Percentiles rank a stretch among this genome's conserved stretches.
Evolutionary conservation across 192 early-diverging fungal species (phyloP).

Genomic region (Entrophospora sp.): DNA sequence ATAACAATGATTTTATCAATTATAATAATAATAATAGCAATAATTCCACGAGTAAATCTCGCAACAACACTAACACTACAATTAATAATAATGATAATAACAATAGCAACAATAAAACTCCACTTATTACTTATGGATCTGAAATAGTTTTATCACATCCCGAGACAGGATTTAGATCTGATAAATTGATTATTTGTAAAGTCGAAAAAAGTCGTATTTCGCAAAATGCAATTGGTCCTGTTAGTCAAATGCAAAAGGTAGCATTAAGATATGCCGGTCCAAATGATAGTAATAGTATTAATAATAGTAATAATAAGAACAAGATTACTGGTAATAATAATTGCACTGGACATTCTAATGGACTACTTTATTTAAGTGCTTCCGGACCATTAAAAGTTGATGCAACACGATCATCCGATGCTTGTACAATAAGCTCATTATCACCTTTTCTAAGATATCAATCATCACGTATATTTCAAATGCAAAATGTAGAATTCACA

Average conservation of each 20-base stretch:
- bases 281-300: slow-evolving; percentile 16
- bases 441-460: slow-evolving; percentile 19
- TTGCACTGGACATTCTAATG: too few relatives aligned
- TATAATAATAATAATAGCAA: not conserved
- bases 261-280: slow-evolving; percentile 46
- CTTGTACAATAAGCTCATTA: slow-evolving; percentile 7
- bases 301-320: too few relatives aligned
- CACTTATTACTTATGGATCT: slow-evolving; percentile 65
- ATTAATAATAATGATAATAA: too few relatives aligned
- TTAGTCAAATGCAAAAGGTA: slow-evolving; percentile 83
- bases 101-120: slow-evolving; percentile 32
- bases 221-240: slow-evolving; percentile 51
- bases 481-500: slow-evolving; percentile 17
- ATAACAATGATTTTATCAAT: too few relatives aligned
- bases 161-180: slow-evolving; percentile 52
- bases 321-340: too few relatives aligned
- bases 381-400: slow-evolving; percentile 24
- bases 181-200: slow-evolving; percentile 66
- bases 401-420: slow-evolving; percentile 11
- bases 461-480: slow-evolving; percentile 15
- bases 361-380: slow-evolving; percentile 36
- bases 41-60: slow-evolving; percentile 7
- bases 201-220: slow-evolving; percentile 67
- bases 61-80: slow-evolving; percentile 19
- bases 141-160: slow-evolving; percentile 63